phyloP scores from a whole-genome alignment of 2,329 filamentous ascomycete genomes.

The Magnaporthiopsis incrustans region DNA sequence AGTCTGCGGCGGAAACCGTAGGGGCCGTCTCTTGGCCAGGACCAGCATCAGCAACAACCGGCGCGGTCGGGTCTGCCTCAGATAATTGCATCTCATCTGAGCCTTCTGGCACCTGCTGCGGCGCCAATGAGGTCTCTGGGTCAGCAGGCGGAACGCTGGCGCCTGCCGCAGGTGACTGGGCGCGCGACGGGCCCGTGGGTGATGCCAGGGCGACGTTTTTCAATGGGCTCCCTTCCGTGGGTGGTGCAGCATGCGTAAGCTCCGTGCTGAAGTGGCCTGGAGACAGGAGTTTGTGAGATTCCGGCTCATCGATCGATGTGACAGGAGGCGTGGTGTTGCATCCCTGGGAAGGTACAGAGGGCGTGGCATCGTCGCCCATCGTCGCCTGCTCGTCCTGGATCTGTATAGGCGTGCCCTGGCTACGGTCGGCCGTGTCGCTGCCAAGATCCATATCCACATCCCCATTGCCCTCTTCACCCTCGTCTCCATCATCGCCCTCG shows the following conservation, averaged over 20 bases:
- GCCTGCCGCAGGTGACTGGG: background rate
- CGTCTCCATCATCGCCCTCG: slow-evolving; percentile 4
- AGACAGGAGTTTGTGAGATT: background rate
- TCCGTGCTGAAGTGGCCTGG: background rate
- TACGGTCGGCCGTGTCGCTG: background rate
- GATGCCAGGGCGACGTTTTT: slow-evolving; percentile 6
- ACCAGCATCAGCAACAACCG: background rate
- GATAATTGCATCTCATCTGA: background rate
- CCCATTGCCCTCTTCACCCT: slow-evolving; percentile 1
- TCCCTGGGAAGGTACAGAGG: background rate
- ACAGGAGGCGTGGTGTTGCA: background rate
- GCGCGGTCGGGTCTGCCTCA: background rate
- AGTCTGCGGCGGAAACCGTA: background rate
- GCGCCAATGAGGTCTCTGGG: background rate
- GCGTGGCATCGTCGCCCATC: background rate
- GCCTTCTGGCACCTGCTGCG: background rate
- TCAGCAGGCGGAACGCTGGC: background rate
- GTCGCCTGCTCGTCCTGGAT: background rate
- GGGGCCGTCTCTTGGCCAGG: background rate
- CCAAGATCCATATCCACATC: slow-evolving; percentile 7
- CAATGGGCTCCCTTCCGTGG: slow-evolving; percentile 5
- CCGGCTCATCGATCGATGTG: background rate
- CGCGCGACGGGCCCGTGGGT: slow-evolving; percentile 1
- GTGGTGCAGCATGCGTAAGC: background rate
- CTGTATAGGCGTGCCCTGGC: background rate